Conservation (phyloP, 2,329 filamentous ascomycete genomes). For the Bipolaris oryzae region DNA sequence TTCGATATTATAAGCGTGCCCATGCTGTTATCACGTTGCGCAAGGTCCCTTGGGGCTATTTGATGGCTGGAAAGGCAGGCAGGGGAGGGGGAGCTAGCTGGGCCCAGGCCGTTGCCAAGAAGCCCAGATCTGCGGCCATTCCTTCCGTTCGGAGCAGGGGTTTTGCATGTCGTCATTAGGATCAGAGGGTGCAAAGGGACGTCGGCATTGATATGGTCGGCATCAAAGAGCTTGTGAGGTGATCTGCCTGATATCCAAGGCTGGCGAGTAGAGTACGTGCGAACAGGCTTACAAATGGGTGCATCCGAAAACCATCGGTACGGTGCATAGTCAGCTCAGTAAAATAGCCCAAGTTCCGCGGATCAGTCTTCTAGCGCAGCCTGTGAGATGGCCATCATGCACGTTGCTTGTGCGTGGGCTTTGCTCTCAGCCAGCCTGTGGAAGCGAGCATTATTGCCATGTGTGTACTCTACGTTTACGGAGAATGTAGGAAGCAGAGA, state of each 20-base stretch:
- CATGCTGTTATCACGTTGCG: neutral
- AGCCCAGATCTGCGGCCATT: constrained; percentile 16
- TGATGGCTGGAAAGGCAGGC: constrained; percentile 9
- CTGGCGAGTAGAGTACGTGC: neutral
- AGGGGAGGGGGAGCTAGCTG: constrained; percentile 3
- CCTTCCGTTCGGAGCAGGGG: constrained; percentile 5
- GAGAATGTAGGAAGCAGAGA: too few relatives aligned
- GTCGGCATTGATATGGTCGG: too few relatives aligned
- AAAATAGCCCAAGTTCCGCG: neutral
- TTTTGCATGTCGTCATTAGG: constrained; percentile 27
- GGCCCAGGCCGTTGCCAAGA: constrained; percentile 39
- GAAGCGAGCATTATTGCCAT: too few relatives aligned
- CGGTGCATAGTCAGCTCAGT: neutral
- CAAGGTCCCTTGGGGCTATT: constrained; percentile 3
- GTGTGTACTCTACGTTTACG: too few relatives aligned
- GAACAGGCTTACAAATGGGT: neutral
- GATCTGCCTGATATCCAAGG: neutral
- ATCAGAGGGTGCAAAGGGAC: neutral
- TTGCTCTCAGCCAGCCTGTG: too few relatives aligned
- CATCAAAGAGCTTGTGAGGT: neutral
- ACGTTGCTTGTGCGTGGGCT: constrained; percentile 3
- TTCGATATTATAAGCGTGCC: constrained; percentile 9
- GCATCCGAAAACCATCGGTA: neutral
- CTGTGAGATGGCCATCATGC: neutral
- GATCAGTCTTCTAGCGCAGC: constrained; percentile 4